Base-by-base conservation (phyloP, 805 yeast species). In the Barnettozyma sp. region DNA sequence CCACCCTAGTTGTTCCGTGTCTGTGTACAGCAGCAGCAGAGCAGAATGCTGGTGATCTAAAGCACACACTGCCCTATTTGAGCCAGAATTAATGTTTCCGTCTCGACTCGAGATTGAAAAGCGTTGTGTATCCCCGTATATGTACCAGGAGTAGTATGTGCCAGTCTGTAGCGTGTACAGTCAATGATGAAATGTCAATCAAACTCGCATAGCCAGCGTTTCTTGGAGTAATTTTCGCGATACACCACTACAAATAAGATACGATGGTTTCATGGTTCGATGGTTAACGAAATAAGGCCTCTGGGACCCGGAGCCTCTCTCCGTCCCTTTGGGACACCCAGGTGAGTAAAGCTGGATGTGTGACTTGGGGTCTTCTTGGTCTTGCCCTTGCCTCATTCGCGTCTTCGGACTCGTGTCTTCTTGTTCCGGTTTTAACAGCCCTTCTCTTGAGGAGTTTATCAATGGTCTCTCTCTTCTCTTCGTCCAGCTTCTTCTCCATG, bases 391-490 rank as follows among this genome's bases (percentile, higher is more conserved):
- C 30, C 10, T 49, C 52, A 7, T 39, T 42, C 16, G 45, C 52
- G 7, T 50, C 52, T 13, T 48, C 53, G 10, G 42, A 43, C 22
- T 41, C 44, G 22, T 46, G 22, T 13, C 38, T 41, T 6, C 51
- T 43, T 7, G 50, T 48, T 8, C 44, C 45, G 0, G 45, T 49
- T 54, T 82, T 82, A 32, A 75, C 76, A 1, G 96, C 95, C 44
- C 95, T 71, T 57, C 88, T 77, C 59, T 84, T 80, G 44, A 90
- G 65, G 44, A 90, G 64, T 56, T 84, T 85, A 56, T 90, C 90
- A 45, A 90, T 68, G 0, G 97, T 88, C 45, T 90, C 97, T 52
- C 79, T 74, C 55, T 92, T 92, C 58, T 92, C 97, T 56, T 85
- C 96, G 52, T 88, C 97, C 26, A 85, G 62, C 44, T 81, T 76